Base-by-base conservation (phyloP, 2,329 filamentous ascomycete species). In the Pleomassaria siparia region DNA sequence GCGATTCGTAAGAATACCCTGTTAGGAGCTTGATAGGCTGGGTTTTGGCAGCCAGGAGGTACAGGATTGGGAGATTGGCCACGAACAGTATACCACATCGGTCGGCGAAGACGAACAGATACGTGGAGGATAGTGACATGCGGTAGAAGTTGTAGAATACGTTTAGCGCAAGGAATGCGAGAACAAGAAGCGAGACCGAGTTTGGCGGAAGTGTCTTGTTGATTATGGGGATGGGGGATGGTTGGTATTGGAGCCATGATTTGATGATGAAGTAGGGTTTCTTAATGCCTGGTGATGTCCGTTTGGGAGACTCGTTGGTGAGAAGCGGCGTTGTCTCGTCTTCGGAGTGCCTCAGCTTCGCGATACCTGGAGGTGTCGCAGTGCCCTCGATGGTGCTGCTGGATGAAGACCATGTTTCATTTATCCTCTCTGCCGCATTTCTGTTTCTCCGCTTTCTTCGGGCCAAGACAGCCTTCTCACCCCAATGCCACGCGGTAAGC, bases 21-120 rank as follows among this genome's bases (percentile, higher is more conserved):
- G 83, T 86, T 15, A 87, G 69, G 2, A 75, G 56, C 48, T 80
- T 80, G 26, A 87, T 60, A 0, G 84, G 84, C 52, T 86, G 83
- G 49, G 83, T 87, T 64, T 87, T 88, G 25, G 85, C 84, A 2
- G 81, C 78, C 3, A 87, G 73, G 4, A 87, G 71, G 62, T 87
- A 87, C 2, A 87, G 72, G 30, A 79, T 65, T 3, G 78, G 77
- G 1, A 81, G 64, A 46, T 80, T 80, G 10, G 74, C 72, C 13
- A 73, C 72, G 55, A 80, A 79, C 2, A 84, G 59, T 33, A 79
- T 72, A 4, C 80, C 81, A 29, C 78, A 75, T 24, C 82, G 74
- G 58, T 85, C 82, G 47, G 80, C 78, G 40, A 85, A 77, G 44
- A 81, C 74, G 61, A 85, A 82, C 46, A 81, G 71, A 58, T 77